Base-by-base conservation (phyloP, 2,329 filamentous ascomycete species). In the Penicillium sp. region DNA sequence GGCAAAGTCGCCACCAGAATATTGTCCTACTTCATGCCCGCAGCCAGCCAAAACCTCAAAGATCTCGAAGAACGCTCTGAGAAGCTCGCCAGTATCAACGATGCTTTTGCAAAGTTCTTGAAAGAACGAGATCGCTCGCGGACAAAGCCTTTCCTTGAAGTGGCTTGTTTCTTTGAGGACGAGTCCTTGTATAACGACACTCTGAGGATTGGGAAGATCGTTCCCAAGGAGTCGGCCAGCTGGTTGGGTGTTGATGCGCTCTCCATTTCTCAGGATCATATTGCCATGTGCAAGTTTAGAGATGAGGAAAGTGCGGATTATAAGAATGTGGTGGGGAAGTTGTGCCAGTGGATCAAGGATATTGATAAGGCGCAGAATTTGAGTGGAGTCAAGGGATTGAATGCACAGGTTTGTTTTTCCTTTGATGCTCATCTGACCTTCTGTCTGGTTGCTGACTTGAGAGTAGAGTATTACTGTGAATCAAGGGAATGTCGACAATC, bases 401-500 rank as follows among this genome's bases (percentile, higher is more conserved):
- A 50, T 50, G 47, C 47, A 33, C 26, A 50, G 47, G 47, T 33
- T 19, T 30, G 15, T 49, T 24, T 15, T 26, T 1, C 22, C 5
- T 26, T 6, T 26, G 42, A 15, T 26, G 2, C 12, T 26, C 22
- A 9, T 28, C 8, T 3, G 6, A 3, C 12, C 6, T 28, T 17
- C 7, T 26, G 19, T 2, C 8, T 10, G n/a, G 22, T 17, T 17
- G 7, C 26, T 50, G 28, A 33, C 26, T 19, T 4, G 26, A 5
- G 17, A 33, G 1, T 13, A 50, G 47, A 19, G 47, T 12, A n/a
- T 50, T 50, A 22, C 26, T 5, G 19, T 45, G 5, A n/a, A 30
- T 8, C 47, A 50, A 19, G 47, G 47, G 8, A 33, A 33, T 50
- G 47, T 50, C 17, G 47, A 50, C 22, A 49, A 49, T 49, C 45